Percentiles rank a stretch among this genome's conserved stretches.
Conservation (phyloP, 2,329 filamentous ascomycete species). For the Thielaviopsis musarum region DNA sequence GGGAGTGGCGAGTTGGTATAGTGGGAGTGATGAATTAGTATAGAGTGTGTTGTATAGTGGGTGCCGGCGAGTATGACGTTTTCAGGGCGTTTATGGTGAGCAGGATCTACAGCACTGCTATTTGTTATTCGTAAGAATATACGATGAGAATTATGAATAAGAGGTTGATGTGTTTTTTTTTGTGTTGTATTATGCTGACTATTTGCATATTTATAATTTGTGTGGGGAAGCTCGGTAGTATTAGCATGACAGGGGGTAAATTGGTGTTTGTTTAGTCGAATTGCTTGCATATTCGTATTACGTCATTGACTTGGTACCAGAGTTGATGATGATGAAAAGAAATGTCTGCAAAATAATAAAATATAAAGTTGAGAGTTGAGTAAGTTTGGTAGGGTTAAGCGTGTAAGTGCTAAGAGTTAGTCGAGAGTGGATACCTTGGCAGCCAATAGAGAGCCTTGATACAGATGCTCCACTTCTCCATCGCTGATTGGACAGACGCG, state of each 20-base stretch:
- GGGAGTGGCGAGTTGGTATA: too few species aligned
- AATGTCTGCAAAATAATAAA: not conserved
- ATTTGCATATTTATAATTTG: too few species aligned
- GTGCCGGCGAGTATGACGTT: not conserved
- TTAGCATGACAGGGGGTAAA: too few species aligned
- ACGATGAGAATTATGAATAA: not conserved
- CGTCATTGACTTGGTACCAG: too few species aligned
- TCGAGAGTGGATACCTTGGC: not conserved
- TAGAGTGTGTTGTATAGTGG: too few species aligned
- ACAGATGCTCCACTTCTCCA: not conserved
- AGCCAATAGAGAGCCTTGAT: not conserved
- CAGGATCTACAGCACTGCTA: not conserved
- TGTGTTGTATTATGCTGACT: not conserved
- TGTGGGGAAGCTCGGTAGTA: too few species aligned
- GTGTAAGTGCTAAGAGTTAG: not conserved
- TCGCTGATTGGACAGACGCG: conserved; percentile 7
- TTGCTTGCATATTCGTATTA: too few species aligned
- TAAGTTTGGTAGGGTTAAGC: not conserved
- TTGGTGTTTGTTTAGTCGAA: too few species aligned
- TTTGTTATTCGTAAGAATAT: not conserved
- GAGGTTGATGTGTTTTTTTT: not conserved
- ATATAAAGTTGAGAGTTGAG: not conserved
- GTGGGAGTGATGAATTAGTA: too few species aligned
- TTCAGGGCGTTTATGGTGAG: not conserved
- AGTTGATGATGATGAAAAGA: not conserved